These are phyloP conservation scores for Talaromyces adpressus DNA, from an alignment of 495 filamentous ascomycete genomes.

Conservation along the genomic window DNA sequence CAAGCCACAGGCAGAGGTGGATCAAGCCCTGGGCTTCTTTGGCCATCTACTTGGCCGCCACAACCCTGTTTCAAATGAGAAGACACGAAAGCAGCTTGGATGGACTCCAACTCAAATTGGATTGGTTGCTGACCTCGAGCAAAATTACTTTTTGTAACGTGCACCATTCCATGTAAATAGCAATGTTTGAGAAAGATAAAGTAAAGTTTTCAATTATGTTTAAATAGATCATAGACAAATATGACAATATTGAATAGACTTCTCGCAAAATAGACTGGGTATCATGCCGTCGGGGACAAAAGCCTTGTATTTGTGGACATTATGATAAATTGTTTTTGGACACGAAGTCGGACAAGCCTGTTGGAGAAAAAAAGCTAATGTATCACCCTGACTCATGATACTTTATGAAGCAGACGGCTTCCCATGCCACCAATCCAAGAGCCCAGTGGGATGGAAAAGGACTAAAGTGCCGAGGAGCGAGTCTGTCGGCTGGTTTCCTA, in stretches of 20 bases:
- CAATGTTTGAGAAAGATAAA: not conserved
- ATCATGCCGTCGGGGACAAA: not conserved
- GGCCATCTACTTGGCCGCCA: conserved; percentile 20
- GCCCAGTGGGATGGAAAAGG: too few relatives aligned
- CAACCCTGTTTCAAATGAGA: conserved; percentile 23
- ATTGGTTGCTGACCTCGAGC: conserved; percentile 15
- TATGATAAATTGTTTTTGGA: too few relatives aligned
- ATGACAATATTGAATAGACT: not conserved
- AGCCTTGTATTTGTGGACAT: not conserved
- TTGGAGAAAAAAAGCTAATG: too few relatives aligned
- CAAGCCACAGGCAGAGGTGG: conserved; percentile 17
- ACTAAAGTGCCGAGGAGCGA: too few relatives aligned
- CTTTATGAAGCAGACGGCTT: too few relatives aligned
- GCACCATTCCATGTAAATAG: not conserved
- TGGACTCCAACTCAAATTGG: conserved; percentile 22
- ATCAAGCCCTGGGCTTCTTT: conserved; percentile 15
- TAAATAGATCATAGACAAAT: not conserved
- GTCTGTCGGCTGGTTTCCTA: too few relatives aligned
- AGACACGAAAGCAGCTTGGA: conserved; percentile 25
- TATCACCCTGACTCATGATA: too few relatives aligned
- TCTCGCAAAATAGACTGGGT: not conserved
- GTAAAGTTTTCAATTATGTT: not conserved
- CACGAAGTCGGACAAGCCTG: too few relatives aligned
- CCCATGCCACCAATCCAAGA: too few relatives aligned
- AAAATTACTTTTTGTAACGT: conserved; percentile 3